phyloP scores from a whole-genome alignment of 1,284 basidiomycete species.

The Papiliotrema nemorosa region DNA sequence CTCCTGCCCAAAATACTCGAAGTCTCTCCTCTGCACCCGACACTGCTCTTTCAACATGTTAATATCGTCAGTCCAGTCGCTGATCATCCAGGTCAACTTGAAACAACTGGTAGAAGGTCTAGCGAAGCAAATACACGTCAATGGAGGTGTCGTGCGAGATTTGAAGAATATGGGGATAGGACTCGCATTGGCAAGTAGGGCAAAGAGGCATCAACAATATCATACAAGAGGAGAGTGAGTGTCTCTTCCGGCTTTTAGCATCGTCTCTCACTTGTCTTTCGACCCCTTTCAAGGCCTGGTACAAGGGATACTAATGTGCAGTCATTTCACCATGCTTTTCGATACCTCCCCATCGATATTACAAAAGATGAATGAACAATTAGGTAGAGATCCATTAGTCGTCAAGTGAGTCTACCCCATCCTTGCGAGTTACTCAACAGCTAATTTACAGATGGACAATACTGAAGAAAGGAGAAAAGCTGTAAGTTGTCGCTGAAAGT shows the following conservation, averaged over 20 bases:
- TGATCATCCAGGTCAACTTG: slow-evolving; percentile 36
- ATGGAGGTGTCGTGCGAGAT: slow-evolving; percentile 47
- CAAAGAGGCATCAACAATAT: slow-evolving; percentile 47
- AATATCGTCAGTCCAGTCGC: too few relatives aligned
- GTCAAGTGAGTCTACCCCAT: slow-evolving; percentile 23
- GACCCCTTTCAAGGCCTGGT: neutral
- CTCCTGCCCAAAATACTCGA: neutral
- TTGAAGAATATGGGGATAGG: slow-evolving; percentile 42
- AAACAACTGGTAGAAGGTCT: slow-evolving; percentile 43
- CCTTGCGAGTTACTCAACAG: neutral
- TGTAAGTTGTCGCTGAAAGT: slow-evolving; percentile 24
- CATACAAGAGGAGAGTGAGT: slow-evolving; percentile 49
- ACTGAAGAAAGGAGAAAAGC: slow-evolving; percentile 34
- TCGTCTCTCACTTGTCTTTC: neutral
- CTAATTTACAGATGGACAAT: slow-evolving; percentile 34
- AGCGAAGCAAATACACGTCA: slow-evolving; percentile 36
- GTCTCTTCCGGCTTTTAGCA: neutral
- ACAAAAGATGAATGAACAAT: slow-evolving; percentile 39
- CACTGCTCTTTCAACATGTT: too few relatives aligned
- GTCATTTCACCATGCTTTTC: slow-evolving; percentile 48
- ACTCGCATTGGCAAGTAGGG: slow-evolving; percentile 39
- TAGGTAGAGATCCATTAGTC: slow-evolving; percentile 44
- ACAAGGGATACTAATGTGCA: slow-evolving; percentile 13
- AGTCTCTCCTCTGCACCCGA: neutral
- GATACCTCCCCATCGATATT: slow-evolving; percentile 48